These are phyloP conservation scores for Jaenimonas drosophilae DNA, from an alignment of 208 protist species.

Conservation along the genomic window DNA sequence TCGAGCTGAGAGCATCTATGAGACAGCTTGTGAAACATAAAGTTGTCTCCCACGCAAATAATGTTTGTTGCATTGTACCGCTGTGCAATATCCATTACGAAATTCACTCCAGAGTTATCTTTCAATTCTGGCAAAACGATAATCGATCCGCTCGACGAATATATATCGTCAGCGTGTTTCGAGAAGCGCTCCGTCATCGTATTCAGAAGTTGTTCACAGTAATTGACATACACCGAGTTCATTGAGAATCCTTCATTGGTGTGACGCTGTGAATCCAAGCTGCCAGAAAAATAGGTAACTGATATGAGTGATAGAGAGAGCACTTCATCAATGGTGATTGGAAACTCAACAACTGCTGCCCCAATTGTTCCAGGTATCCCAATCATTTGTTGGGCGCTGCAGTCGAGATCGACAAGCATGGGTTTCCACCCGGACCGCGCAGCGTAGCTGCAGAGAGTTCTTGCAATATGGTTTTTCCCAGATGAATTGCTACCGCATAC, in stretches of 20 bases:
- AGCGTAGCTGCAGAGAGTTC: constrained; percentile 67
- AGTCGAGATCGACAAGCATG: constrained; percentile 66
- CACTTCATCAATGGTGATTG: constrained; percentile 55
- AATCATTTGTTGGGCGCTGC: constrained; percentile 34
- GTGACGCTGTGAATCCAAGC: constrained; percentile 32
- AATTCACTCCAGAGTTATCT: constrained; percentile 45
- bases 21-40: constrained; percentile 53
- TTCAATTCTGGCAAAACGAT: constrained; percentile 57
- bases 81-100: constrained; percentile 48
- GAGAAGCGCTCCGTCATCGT: constrained; percentile 29
- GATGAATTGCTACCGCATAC: constrained; percentile 49
- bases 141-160: constrained; percentile 62
- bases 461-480: constrained; percentile 35
- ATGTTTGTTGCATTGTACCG: constrained; percentile 55
- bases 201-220: constrained; percentile 25
- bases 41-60: constrained; percentile 66
- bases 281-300: constrained; percentile 72
- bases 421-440: constrained; percentile 66
- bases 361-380: constrained; percentile 52
- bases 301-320: constrained; percentile 31
- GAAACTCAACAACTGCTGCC: constrained; percentile 59
- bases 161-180: constrained; percentile 34
- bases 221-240: constrained; percentile 51
- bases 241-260: constrained; percentile 26
- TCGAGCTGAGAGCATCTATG: constrained; percentile 11